Conservation (phyloP, 179 eudicot genomes). For the Heliamphora pulchella region DNA sequence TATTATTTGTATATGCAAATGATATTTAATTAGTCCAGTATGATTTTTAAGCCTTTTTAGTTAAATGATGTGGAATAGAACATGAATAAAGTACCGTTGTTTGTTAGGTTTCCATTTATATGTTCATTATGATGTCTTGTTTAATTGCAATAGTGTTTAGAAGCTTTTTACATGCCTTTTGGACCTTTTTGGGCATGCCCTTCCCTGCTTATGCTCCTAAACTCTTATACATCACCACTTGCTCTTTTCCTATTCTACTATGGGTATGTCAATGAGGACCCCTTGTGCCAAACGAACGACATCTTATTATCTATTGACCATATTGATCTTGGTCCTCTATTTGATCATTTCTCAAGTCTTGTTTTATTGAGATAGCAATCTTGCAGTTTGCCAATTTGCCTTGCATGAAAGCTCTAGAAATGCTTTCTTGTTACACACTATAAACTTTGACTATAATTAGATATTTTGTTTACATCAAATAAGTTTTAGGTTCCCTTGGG, state of each 20-base stretch:
- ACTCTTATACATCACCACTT: neutral
- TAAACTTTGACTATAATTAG: neutral
- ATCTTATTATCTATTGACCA: neutral
- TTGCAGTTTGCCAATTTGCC: neutral
- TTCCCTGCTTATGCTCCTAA: conserved; percentile 6
- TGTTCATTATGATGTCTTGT: neutral
- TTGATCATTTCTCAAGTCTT: too few species aligned
- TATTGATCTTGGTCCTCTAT: too few species aligned
- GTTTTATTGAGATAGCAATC: neutral
- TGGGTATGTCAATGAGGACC: neutral
- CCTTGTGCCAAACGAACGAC: neutral
- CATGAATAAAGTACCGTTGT: neutral
- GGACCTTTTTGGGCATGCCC: neutral
- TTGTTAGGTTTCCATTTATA: neutral
- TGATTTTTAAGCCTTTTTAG: neutral
- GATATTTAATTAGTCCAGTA: neutral
- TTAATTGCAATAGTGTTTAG: neutral
- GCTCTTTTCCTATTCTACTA: neutral
- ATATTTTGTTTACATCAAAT: too few species aligned
- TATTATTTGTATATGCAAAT: neutral
- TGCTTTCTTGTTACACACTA: too few species aligned
- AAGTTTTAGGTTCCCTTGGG: neutral
- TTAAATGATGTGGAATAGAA: neutral
- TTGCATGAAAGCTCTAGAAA: neutral
- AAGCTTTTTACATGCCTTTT: neutral